A percentile compares a stretch with the other conserved stretches of the same genome.
Conservation (phyloP, 768 basidiomycete species). For the Postia placenta region DNA sequence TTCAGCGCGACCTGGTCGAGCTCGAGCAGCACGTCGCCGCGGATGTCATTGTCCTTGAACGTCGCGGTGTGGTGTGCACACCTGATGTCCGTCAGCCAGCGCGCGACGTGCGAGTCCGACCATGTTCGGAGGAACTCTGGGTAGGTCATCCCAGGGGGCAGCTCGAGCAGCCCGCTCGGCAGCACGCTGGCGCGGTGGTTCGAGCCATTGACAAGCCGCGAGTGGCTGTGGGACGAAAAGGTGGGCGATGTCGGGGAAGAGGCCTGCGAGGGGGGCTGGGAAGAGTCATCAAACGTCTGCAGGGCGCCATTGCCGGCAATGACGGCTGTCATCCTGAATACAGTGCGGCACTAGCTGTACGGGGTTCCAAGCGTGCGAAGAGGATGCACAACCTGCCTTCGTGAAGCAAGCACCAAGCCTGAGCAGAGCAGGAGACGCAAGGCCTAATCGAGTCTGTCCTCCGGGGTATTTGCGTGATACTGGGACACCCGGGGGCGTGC, state of each 20-base stretch:
- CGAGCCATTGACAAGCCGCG: conserved; percentile 2
- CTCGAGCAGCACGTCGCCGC: conserved; percentile 88
- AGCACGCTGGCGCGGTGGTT: neutral
- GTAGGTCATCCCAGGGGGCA: conserved; percentile 54
- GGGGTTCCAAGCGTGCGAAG: neutral
- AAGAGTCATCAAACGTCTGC: conserved; percentile 28
- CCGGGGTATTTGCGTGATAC: no score
- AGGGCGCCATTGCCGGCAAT: conserved; percentile 18
- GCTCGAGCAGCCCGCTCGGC: conserved; percentile 42
- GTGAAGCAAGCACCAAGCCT: no score
- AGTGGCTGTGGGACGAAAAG: conserved; percentile 24
- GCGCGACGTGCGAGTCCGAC: conserved; percentile 63
- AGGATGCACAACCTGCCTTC: neutral
- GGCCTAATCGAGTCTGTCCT: no score
- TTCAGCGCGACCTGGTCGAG: conserved; percentile 81
- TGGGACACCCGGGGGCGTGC: no score
- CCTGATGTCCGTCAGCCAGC: conserved; percentile 76
- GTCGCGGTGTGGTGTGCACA: conserved; percentile 60
- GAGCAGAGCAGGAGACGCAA: no score
- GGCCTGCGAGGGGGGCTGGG: conserved; percentile 32
- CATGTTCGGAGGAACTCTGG: conserved; percentile 64
- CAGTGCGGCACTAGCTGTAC: neutral
- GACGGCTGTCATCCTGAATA: conserved; percentile 18
- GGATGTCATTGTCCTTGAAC: conserved; percentile 85
- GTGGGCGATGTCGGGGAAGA: conserved; percentile 31